These are phyloP conservation scores for Larix kaempferi DNA, from an alignment of 75 land plant species.

Conservation along the genomic window DNA sequence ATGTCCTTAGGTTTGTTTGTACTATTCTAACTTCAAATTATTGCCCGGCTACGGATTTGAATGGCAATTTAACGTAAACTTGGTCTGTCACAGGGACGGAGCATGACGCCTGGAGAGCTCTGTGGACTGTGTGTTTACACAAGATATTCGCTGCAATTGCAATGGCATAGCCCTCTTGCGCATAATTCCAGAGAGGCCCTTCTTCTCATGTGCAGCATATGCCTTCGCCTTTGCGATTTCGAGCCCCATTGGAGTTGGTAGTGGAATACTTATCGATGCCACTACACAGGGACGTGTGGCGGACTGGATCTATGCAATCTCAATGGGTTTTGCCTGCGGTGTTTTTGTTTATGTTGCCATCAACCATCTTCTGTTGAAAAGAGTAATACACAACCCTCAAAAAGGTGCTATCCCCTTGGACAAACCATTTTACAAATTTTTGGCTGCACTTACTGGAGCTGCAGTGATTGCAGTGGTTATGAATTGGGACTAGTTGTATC, in stretches of 20 bases:
- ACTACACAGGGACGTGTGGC: slow-evolving; percentile 60
- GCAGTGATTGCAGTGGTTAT: not conserved
- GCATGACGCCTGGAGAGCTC: slow-evolving; percentile 65
- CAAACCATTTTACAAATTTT: not conserved
- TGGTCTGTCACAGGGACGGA: slow-evolving; percentile 23
- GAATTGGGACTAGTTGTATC: not conserved
- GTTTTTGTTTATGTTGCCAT: not conserved
- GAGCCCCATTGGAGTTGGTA: slow-evolving; percentile 72
- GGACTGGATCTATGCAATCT: slow-evolving; percentile 79
- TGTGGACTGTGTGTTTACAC: slow-evolving; percentile 81
- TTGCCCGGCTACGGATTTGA: too few species aligned
- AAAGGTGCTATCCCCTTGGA: slow-evolving; percentile 46
- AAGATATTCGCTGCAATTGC: slow-evolving; percentile 83
- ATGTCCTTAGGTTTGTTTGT: too few species aligned
- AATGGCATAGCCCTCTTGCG: slow-evolving; percentile 55
- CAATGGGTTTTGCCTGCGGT: slow-evolving; percentile 70
- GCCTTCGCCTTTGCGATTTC: not conserved
- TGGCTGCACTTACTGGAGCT: not conserved
- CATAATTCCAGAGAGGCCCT: not conserved
- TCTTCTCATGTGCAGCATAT: not conserved
- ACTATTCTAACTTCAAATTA: too few species aligned
- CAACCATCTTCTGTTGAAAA: slow-evolving; percentile 8
- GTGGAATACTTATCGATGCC: slow-evolving; percentile 70
- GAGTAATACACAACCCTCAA: slow-evolving; percentile 66
- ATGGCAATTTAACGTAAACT: too few species aligned